Conservation (phyloP, 768 basidiomycete genomes). For the Serendipita sp. region DNA sequence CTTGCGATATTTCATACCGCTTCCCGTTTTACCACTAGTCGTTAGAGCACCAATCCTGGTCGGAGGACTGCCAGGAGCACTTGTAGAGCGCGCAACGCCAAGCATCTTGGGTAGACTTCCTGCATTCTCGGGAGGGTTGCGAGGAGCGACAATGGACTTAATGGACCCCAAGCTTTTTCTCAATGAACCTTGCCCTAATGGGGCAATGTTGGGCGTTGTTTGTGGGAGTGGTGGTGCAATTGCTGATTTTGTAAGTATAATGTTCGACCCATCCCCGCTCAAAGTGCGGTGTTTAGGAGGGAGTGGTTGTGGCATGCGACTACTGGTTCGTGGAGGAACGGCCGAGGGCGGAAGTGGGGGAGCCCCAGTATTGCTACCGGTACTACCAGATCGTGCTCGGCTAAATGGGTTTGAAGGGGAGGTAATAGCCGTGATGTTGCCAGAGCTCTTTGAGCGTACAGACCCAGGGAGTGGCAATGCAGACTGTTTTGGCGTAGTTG, state of each 20-base stretch:
- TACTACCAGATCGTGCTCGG: neutral
- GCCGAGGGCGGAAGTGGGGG: neutral
- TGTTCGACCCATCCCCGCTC: neutral
- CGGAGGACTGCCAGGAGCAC: neutral
- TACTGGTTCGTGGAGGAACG: neutral
- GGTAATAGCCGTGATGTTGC: neutral
- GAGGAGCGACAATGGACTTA: neutral
- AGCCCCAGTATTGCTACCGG: neutral
- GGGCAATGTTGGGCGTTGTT: neutral
- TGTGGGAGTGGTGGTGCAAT: neutral
- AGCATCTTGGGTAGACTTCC: neutral
- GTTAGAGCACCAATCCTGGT: neutral
- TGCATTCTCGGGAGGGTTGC: neutral
- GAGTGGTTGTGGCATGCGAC: neutral
- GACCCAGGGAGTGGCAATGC: neutral
- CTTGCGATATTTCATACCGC: neutral
- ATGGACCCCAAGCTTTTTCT: neutral
- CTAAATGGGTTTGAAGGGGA: neutral
- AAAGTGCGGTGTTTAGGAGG: neutral
- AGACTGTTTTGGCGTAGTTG: neutral
- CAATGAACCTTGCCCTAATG: neutral
- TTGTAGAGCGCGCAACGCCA: neutral
- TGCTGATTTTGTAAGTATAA: neutral
- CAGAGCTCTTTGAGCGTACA: neutral
- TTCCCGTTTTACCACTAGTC: neutral